Base-by-base conservation (phyloP, 352 stramenopile species). In the Phytophthora palmivora region DNA sequence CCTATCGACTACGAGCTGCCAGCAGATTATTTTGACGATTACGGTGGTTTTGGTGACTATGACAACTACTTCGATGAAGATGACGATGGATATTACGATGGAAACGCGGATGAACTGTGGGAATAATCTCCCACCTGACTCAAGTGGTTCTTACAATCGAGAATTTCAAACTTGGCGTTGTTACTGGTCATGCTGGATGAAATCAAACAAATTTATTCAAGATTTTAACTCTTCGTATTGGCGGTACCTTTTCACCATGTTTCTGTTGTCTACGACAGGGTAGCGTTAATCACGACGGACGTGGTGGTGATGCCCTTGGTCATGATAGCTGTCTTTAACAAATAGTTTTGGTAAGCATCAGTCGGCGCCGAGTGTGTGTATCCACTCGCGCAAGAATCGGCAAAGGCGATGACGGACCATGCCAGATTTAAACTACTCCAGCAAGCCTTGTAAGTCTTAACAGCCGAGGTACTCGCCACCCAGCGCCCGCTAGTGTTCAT, bases 311-410 rank as follows among this genome's bases (percentile, higher is more conserved):
- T 72, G 7, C 58, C 58, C 26, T 76, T 52, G 0, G 72, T 51
- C 10, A 46, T 38, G 12, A 87, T 64, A 26, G 58, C 50, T 12
- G 63, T 50, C 32, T 75, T 63, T 6, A 87, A 52, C 24, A 87
- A 38, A 36, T 79, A 79, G 39, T 87, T 87, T 47, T 87, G 74
- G 57, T 83, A 87, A 36, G 74, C 57, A 38, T 87, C 75, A 9
- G 50, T 42, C 14, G 78, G 78, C 3, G 54, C 61, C 9, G 52
- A 53, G 51, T 69, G 82, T 22, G 50, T 68, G 37, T 63, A 74
- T 11, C 60, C 72, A 18, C 16, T 56, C 1, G 63, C 41, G 28
- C 77, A 87, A 6, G 52, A 57, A 14, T 47, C 16, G 6, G 47
- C 47, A 38, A 65, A 74, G 6, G 38, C 55, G 32, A 83, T 44